Percentiles rank a stretch among this genome's conserved stretches.
Evolutionary conservation across 2,329 filamentous ascomycete genomes (phyloP).

Genomic region (Endothia cerciana): DNA sequence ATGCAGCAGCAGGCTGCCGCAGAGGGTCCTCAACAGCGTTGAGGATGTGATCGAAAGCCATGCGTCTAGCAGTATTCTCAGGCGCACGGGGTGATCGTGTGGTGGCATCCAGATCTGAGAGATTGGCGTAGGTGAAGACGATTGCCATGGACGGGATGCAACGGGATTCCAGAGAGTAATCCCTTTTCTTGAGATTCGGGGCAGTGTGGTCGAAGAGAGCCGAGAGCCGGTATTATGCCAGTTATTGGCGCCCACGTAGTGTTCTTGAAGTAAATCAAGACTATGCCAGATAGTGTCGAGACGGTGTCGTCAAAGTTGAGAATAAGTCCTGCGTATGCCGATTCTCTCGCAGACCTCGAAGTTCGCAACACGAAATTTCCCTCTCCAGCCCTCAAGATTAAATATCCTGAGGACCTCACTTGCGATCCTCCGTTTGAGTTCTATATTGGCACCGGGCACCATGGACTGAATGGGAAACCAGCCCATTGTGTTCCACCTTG

Average conservation of each 20-base stretch:
- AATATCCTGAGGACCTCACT: not conserved
- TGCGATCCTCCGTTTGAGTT: constrained; percentile 2
- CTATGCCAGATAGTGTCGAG: not conserved
- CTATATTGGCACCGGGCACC: constrained; percentile 11
- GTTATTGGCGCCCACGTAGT: not conserved
- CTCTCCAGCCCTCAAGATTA: not conserved
- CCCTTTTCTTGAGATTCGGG: no score
- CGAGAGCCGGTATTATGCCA: not conserved
- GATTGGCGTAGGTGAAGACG: not conserved
- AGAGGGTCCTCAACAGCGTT: not conserved
- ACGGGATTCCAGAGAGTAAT: not conserved
- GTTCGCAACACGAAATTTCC: not conserved
- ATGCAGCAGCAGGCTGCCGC: not conserved
- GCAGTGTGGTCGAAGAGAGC: not conserved
- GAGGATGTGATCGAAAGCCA: not conserved
- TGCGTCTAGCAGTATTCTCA: not conserved
- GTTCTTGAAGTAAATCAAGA: not conserved
- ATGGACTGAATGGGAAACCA: not conserved
- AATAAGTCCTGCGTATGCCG: not conserved
- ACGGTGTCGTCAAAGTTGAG: not conserved
- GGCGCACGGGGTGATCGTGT: not conserved
- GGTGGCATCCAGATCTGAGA: not conserved
- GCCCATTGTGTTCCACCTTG: not conserved
- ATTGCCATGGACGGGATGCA: not conserved
- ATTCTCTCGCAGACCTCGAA: not conserved